Evolutionary conservation across 1,284 basidiomycete genomes (phyloP).

Genomic region (Sanghuangporus weigelae): DNA sequence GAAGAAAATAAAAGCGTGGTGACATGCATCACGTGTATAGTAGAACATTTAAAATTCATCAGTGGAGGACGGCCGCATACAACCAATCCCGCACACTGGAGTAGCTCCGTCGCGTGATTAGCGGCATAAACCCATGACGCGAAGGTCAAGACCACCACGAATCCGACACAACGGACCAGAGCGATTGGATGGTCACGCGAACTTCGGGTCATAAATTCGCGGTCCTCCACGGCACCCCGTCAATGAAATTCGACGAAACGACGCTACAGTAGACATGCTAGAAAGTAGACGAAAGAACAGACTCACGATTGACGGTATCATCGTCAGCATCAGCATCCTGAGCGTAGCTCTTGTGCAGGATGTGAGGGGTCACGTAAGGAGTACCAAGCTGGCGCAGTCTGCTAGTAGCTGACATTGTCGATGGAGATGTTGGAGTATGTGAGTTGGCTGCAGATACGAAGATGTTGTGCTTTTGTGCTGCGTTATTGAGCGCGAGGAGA

Average conservation of each 20-base stretch:
- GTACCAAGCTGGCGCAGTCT: conserved; percentile 30
- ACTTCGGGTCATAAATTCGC: not conserved
- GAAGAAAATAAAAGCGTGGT: not conserved
- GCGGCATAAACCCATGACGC: not conserved
- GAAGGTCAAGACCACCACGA: not conserved
- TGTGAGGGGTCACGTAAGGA: conserved; percentile 80
- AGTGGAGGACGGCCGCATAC: conserved; percentile 10
- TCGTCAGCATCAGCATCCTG: conserved; percentile 60
- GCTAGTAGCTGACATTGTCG: conserved; percentile 5
- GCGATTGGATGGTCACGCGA: not conserved
- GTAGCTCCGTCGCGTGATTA: not conserved
- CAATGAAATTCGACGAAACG: not conserved
- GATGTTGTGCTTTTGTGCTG: conserved; percentile 14
- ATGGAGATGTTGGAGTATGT: not conserved
- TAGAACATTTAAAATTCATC: not conserved
- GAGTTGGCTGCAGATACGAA: conserved; percentile 4
- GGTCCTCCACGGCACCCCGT: not conserved
- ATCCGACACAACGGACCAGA: not conserved
- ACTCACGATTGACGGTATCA: conserved; percentile 52
- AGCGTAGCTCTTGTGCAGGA: conserved; percentile 78
- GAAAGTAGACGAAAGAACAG: not conserved
- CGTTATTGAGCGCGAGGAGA: conserved; percentile 15
- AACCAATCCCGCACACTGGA: not conserved
- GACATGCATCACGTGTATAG: not conserved
- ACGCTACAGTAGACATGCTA: not conserved